These are phyloP conservation scores for Agrocybe pediades DNA, from an alignment of 768 basidiomycete species.

Conservation along the genomic window DNA sequence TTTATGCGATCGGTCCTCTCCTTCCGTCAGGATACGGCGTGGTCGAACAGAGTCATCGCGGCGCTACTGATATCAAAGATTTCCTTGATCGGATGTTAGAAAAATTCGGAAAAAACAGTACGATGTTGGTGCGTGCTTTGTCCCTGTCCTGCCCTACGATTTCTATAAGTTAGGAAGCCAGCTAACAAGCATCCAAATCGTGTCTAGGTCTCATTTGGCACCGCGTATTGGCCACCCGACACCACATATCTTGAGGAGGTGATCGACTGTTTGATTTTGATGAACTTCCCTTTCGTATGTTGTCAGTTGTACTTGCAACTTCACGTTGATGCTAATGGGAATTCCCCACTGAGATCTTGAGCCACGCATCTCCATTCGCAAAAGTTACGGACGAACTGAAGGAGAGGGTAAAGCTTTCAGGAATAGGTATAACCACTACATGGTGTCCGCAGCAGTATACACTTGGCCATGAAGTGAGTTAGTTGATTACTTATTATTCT, in stretches of 20 bases:
- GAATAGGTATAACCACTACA: constrained; percentile 5
- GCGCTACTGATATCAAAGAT: background rate
- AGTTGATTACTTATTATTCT: background rate
- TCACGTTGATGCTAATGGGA: background rate
- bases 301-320: background rate
- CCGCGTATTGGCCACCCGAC: constrained; percentile 5
- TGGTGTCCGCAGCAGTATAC: constrained; percentile 17
- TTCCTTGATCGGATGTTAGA: constrained; percentile 6
- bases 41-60: background rate
- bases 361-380: constrained; percentile 12
- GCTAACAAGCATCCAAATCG: background rate
- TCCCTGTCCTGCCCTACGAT: background rate
- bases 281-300: constrained; percentile 12
- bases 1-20: constrained; percentile 12
- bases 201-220: constrained; percentile 9
- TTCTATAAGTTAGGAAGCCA: background rate
- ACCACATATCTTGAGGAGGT: constrained; percentile 15
- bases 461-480: constrained; percentile 10
- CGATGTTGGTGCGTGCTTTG: constrained; percentile 7
- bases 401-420: constrained; percentile 3
- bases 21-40: constrained; percentile 7
- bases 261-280: constrained; percentile 8
- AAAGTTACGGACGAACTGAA: constrained; percentile 6
- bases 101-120: constrained; percentile 2
- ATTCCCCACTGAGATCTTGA: constrained; percentile 3